These are phyloP conservation scores for Raffaelea deltoideospora DNA, from an alignment of 2,329 filamentous ascomycete species.

Conservation along the genomic window DNA sequence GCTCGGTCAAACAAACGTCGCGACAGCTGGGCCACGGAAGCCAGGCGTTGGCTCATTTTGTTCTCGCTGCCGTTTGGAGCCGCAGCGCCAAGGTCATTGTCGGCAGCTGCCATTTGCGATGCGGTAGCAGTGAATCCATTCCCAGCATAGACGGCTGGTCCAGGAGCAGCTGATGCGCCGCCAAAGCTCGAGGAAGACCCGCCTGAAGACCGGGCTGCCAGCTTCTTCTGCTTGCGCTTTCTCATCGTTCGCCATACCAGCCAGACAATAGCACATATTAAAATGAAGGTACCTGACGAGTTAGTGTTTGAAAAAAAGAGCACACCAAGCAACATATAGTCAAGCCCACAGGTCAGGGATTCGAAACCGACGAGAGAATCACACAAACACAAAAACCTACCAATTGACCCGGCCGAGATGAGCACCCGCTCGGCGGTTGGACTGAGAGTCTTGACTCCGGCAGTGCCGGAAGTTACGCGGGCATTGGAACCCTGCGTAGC, in stretches of 20 bases:
- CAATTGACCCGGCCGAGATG: constrained; percentile 20
- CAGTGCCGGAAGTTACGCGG: no score
- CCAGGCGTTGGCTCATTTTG: constrained; percentile 4
- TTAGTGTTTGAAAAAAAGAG: neutral
- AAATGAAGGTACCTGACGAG: constrained; percentile 25
- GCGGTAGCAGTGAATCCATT: no score
- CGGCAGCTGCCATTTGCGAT: no score
- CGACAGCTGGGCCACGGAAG: constrained; percentile 1
- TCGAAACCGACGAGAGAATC: neutral
- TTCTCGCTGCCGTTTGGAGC: constrained; percentile 10
- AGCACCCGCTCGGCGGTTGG: constrained; percentile 15
- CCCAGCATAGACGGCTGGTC: neutral
- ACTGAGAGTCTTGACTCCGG: constrained; percentile 6
- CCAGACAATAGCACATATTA: constrained; percentile 29
- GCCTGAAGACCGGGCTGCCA: no score
- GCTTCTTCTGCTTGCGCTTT: constrained; percentile 18
- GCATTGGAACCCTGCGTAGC: no score
- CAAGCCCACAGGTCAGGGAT: no score
- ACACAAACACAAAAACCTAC: constrained; percentile 9
- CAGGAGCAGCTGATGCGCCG: no score
- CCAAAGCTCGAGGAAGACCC: no score
- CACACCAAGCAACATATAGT: no score
- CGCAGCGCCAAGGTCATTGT: neutral
- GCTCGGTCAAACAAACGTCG: constrained; percentile 8
- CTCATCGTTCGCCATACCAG: constrained; percentile 24